Conservation (phyloP, 2,329 filamentous ascomycete genomes). For the Fusarium zealandicum region DNA sequence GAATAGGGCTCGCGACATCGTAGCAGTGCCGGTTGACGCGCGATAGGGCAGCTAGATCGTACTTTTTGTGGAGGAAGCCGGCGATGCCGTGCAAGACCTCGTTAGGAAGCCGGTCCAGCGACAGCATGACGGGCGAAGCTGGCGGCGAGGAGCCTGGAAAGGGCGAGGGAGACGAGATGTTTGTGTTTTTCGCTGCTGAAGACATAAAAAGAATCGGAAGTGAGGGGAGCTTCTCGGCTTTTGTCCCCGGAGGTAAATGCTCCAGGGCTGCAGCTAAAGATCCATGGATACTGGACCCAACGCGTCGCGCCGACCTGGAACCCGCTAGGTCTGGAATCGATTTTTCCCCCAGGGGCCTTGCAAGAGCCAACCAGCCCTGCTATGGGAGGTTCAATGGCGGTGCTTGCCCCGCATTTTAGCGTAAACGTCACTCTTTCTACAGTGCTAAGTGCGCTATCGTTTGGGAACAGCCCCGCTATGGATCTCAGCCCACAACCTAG, state of each 20-base stretch:
- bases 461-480: background rate
- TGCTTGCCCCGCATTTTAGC: conserved; percentile 17
- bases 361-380: conserved; percentile 15
- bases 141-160: conserved; percentile 20
- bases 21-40: conserved; percentile 38
- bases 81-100: conserved; percentile 40
- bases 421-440: conserved; percentile 14
- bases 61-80: conserved; percentile 37
- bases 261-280: conserved; percentile 8
- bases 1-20: conserved; percentile 37
- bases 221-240: conserved; percentile 34
- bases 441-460: conserved; percentile 1
- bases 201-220: background rate
- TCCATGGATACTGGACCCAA: no score
- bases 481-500: background rate
- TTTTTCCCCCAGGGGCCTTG: background rate
- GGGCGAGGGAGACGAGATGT: background rate
- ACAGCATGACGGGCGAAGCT: conserved; percentile 37
- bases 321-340: conserved; percentile 3
- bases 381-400: background rate
- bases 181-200: conserved; percentile 5
- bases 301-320: conserved; percentile 10
- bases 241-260: conserved; percentile 3
- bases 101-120: conserved; percentile 43
- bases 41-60: conserved; percentile 39